A percentile compares a stretch with the other conserved stretches of the same genome.
These are phyloP conservation scores for Dalbergia cochinchinensis DNA, from an alignment of 306 rosid species.

Conservation along the genomic window DNA sequence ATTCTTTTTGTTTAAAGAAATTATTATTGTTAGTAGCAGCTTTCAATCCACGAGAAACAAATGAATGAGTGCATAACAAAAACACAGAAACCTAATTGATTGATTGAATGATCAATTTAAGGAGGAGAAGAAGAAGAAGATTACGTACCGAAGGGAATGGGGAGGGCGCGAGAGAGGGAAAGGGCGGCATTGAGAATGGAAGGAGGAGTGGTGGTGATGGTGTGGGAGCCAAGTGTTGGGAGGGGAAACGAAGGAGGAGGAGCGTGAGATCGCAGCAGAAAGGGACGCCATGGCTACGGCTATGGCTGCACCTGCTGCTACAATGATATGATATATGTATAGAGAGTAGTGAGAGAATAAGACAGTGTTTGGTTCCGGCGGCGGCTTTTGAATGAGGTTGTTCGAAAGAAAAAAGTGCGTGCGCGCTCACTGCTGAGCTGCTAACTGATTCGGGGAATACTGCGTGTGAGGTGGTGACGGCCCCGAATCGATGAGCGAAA, in stretches of 20 bases:
- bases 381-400: not conserved
- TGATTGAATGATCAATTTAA: not conserved
- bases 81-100: constrained; percentile 12
- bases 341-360: constrained; percentile 6
- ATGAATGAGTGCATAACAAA: not conserved
- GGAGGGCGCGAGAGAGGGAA: constrained; percentile 36
- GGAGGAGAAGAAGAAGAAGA: not conserved
- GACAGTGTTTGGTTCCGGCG: not conserved
- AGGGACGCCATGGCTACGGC: constrained; percentile 53
- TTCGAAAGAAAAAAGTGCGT: not conserved
- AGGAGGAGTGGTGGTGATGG: constrained; percentile 10
- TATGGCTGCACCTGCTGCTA: not conserved
- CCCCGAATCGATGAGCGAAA: too few relatives aligned
- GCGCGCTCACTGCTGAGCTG: not conserved
- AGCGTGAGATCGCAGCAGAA: constrained; percentile 47
- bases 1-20: not conserved
- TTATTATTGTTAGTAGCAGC: not conserved
- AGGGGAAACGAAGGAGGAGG: constrained; percentile 42
- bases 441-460: not conserved
- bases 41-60: not conserved
- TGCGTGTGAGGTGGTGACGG: too few relatives aligned
- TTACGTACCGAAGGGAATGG: constrained; percentile 49
- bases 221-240: constrained; percentile 3
- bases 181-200: constrained; percentile 53
- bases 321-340: not conserved